Evolutionary conservation across 179 eudicot genomes (phyloP).

Genomic region (Heliamphora pulchella): DNA sequence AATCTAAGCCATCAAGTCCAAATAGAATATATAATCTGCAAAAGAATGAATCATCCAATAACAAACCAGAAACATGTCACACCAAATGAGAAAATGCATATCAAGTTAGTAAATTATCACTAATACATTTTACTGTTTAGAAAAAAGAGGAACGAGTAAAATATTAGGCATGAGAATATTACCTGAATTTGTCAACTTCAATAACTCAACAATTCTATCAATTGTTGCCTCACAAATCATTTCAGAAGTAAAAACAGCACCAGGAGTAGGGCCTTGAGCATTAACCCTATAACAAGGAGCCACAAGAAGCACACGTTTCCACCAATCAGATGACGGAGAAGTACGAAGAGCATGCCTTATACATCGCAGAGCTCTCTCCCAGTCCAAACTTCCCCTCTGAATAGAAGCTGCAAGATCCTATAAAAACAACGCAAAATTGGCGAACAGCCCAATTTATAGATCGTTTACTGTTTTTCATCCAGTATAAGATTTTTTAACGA

Average conservation of each 20-base stretch:
- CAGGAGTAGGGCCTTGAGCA: slow-evolving; percentile 56
- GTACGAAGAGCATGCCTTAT: slow-evolving; percentile 85
- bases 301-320: slow-evolving; percentile 87
- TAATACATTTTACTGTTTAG: too few relatives aligned
- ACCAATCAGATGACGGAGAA: slow-evolving; percentile 96
- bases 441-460: too few relatives aligned
- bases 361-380: slow-evolving; percentile 97
- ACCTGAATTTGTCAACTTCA: slow-evolving; percentile 94
- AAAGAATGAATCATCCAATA: too few relatives aligned
- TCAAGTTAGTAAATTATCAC: too few relatives aligned
- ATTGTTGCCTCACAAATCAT: slow-evolving; percentile 92
- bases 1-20: too few relatives aligned
- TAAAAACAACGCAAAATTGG: background rate
- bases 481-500: too few relatives aligned
- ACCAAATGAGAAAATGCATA: too few relatives aligned
- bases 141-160: background rate
- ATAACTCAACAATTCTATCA: slow-evolving; percentile 80
- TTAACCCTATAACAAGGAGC: slow-evolving; percentile 68
- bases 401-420: slow-evolving; percentile 88
- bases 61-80: too few relatives aligned
- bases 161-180: slow-evolving; percentile 22
- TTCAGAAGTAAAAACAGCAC: slow-evolving; percentile 93
- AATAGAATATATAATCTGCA: too few relatives aligned
- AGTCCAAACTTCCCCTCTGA: slow-evolving; percentile 85
- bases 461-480: too few relatives aligned